Base-by-base conservation (phyloP, 208 protist genomes). In the Trypanosoma cruzi region DNA sequence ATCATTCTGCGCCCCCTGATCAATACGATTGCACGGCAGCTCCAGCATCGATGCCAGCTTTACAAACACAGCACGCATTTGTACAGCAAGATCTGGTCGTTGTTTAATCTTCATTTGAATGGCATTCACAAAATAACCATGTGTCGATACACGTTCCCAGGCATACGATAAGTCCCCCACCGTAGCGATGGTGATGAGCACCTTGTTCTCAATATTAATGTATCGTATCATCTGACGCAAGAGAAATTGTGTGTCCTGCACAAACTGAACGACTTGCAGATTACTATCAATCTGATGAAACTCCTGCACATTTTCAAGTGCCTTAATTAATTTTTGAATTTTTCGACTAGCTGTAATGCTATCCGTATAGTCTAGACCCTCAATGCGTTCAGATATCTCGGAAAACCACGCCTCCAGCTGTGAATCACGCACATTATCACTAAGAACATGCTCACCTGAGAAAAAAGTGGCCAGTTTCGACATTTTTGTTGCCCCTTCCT, bases 81-180 rank as follows among this genome's bases (percentile, higher is more conserved):
- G 96, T 49, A 98, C 84, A 7, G 98, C 89, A 28, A 95, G 75
- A 10, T 79, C 83, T 16, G 97, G 97, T 48, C 96, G 65, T n/a
- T 82, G 64, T 67, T 92, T 97, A 57, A 99, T 98, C 61, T 80
- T 84, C 10, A 59, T 77, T 73, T 99, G 98, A 79, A 99, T 98
- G 28, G 93, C 84, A 6, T 82, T 63, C 18, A 99, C 91, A 48
- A 89, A 89, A 55, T 74, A 80, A n/a, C 75, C 73, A 61, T 97
- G 98, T 11, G 84, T 73, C 18, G 86, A 66, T 49, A 99, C 90
- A n/a, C 92, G 79, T 54, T 98, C 84, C 96, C 97, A 99, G 3
- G 96, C 97, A 78, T 99, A 99, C 0, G 95, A 97, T 22, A 99
- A 75, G 79, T 99, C 98, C 16, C 86, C 83, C 10, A 99, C 84